Conservation (phyloP, 768 basidiomycete species). For the Suillus cothurnatus region DNA sequence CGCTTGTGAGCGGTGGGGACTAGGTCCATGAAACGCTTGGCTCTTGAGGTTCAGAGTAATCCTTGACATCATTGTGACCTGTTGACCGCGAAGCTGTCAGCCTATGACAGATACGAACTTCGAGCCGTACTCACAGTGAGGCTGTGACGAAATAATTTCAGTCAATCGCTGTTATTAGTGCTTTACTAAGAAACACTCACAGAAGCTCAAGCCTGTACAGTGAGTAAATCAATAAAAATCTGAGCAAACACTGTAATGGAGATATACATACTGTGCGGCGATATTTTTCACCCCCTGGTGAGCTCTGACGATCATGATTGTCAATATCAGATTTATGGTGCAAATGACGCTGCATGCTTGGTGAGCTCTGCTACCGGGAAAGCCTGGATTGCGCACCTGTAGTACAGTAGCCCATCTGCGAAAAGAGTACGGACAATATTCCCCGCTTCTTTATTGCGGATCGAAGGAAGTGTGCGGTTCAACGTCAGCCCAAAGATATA, state of each 20-base stretch:
- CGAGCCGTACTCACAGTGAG: slow-evolving; percentile 16
- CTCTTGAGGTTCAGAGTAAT: slow-evolving; percentile 64
- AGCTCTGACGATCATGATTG: slow-evolving; percentile 40
- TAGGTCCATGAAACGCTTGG: slow-evolving; percentile 15
- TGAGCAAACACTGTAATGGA: neutral
- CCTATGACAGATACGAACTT: neutral
- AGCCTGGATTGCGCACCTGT: slow-evolving; percentile 25
- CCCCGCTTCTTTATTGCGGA: slow-evolving; percentile 18
- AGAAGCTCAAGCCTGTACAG: slow-evolving; percentile 40
- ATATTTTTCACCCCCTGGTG: slow-evolving; percentile 35
- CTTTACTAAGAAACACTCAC: slow-evolving; percentile 26
- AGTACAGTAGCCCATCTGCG: slow-evolving; percentile 38
- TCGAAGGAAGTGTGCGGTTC: slow-evolving; percentile 29
- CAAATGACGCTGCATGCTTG: slow-evolving; percentile 37
- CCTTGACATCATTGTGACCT: slow-evolving; percentile 70
- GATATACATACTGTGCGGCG: slow-evolving; percentile 32
- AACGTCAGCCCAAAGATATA: slow-evolving; percentile 37
- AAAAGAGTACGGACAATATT: slow-evolving; percentile 28
- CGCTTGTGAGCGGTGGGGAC: no score
- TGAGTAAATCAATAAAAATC: neutral
- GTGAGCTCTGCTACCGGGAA: neutral
- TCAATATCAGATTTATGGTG: slow-evolving; percentile 38
- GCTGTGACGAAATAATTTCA: slow-evolving; percentile 32
- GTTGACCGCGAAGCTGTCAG: slow-evolving; percentile 8
- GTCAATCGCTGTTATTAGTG: slow-evolving; percentile 37